phyloP scores from a whole-genome alignment of 768 basidiomycete species.

The Russula griseocarnosa region DNA sequence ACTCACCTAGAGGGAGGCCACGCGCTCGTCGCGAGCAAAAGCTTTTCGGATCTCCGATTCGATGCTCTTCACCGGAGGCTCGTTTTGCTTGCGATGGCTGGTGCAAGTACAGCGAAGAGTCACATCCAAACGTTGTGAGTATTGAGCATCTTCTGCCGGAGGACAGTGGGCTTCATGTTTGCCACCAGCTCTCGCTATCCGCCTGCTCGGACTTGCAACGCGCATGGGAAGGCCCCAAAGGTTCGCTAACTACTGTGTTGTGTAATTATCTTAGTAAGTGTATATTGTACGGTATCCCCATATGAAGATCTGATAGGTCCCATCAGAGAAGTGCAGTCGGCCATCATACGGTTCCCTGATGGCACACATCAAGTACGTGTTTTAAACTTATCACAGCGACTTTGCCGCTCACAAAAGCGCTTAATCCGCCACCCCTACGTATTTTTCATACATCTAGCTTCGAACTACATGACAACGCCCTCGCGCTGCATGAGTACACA shows the following conservation, averaged over 20 bases:
- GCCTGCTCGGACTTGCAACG: slow-evolving; percentile 30
- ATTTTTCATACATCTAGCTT: slow-evolving; percentile 4
- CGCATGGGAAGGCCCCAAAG: slow-evolving; percentile 30
- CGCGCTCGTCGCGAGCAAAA: background rate
- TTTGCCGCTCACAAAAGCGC: background rate
- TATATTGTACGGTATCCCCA: background rate
- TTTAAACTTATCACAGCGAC: background rate
- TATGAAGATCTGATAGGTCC: background rate
- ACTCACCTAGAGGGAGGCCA: background rate
- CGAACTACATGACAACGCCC: slow-evolving; percentile 10
- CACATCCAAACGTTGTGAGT: slow-evolving; percentile 22
- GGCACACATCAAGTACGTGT: slow-evolving; percentile 25
- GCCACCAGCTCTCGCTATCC: slow-evolving; percentile 26
- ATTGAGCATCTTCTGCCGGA: background rate
- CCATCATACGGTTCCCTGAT: slow-evolving; percentile 20
- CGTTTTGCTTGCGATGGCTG: slow-evolving; percentile 28
- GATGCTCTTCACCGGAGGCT: slow-evolving; percentile 27
- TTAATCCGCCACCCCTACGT: background rate
- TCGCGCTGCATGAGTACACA: slow-evolving; percentile 12
- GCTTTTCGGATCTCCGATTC: slow-evolving; percentile 4
- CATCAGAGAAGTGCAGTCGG: slow-evolving; percentile 1
- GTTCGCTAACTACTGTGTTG: slow-evolving; percentile 29
- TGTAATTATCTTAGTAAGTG: slow-evolving; percentile 24
- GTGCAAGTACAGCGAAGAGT: slow-evolving; percentile 9
- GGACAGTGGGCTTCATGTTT: background rate